Evolutionary conservation across 1,139 yeast genomes (phyloP).

Genomic region (Suhomyces maxii): DNA sequence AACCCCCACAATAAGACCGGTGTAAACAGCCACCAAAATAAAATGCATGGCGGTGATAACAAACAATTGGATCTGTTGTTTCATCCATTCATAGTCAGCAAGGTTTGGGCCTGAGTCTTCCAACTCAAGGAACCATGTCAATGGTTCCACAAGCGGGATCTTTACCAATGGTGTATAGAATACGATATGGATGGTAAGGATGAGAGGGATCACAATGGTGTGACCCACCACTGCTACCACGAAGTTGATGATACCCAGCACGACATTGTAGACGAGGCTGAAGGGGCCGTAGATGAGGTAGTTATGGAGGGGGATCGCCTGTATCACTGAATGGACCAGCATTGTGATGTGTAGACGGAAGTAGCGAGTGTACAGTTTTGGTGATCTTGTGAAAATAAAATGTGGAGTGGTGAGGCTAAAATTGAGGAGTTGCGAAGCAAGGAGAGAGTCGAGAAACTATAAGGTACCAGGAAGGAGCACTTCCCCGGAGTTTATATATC

Average conservation of each 20-base stretch:
- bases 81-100: constrained; percentile 12
- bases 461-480: no score
- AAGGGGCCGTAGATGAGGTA: constrained; percentile 1
- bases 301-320: neutral
- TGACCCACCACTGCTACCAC: constrained; percentile 3
- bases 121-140: constrained; percentile 15
- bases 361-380: neutral
- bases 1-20: constrained; percentile 15
- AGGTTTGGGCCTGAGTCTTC: constrained; percentile 7
- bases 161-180: constrained; percentile 15
- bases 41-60: constrained; percentile 12
- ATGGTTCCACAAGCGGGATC: constrained; percentile 14
- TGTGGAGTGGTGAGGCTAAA: neutral
- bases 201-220: constrained; percentile 14
- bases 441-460: no score
- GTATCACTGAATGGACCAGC: constrained; percentile 2
- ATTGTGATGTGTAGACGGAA: neutral
- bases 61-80: constrained; percentile 13
- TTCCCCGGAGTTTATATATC: no score
- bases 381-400: neutral
- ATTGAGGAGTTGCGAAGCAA: no score
- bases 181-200: constrained; percentile 12
- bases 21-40: constrained; percentile 13
- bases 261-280: neutral
- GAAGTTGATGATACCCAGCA: neutral